A percentile compares a stretch with the other conserved stretches of the same genome.
Conservation (phyloP, 108 stramenopile species). For the Skeletonema tropicum region DNA sequence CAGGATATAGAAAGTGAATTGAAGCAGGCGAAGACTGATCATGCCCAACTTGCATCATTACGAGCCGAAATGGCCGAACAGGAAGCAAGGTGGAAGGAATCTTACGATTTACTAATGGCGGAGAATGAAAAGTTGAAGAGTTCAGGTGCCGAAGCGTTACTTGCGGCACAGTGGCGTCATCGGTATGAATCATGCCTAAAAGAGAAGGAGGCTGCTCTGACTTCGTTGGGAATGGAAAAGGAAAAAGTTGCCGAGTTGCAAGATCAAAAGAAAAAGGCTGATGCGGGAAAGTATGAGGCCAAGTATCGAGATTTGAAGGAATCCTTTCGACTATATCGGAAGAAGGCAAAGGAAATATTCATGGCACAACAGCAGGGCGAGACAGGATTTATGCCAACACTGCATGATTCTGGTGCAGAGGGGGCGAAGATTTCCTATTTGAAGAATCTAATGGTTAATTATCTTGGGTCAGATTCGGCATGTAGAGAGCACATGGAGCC, state of each 20-base stretch:
- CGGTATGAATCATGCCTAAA: constrained; percentile 84
- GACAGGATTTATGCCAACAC: constrained; percentile 44
- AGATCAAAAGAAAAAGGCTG: constrained; percentile 43
- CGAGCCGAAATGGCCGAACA: constrained; percentile 74
- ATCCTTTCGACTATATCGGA: constrained; percentile 87
- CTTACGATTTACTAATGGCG: constrained; percentile 77
- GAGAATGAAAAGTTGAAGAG: constrained; percentile 87
- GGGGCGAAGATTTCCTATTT: constrained; percentile 80
- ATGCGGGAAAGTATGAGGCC: constrained; percentile 78
- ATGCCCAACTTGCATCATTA: constrained; percentile 53
- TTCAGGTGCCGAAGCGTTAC: constrained; percentile 84
- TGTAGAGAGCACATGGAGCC: constrained; percentile 87
- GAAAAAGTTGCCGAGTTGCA: constrained; percentile 54
- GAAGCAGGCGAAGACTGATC: constrained; percentile 61
- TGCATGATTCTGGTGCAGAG: constrained; percentile 52
- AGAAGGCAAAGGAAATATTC: constrained; percentile 93
- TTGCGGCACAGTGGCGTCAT: constrained; percentile 93
- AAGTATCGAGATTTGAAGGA: constrained; percentile 92
- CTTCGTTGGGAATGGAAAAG: constrained; percentile 59
- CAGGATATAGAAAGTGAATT: constrained; percentile 54
- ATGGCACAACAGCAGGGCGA: constrained; percentile 78
- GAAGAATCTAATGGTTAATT: constrained; percentile 89
- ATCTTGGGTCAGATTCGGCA: constrained; percentile 69
- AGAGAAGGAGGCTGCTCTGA: constrained; percentile 83
- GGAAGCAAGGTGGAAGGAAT: constrained; percentile 90